phyloP scores from a whole-genome alignment of 768 basidiomycete species.

The Mycena pura region DNA sequence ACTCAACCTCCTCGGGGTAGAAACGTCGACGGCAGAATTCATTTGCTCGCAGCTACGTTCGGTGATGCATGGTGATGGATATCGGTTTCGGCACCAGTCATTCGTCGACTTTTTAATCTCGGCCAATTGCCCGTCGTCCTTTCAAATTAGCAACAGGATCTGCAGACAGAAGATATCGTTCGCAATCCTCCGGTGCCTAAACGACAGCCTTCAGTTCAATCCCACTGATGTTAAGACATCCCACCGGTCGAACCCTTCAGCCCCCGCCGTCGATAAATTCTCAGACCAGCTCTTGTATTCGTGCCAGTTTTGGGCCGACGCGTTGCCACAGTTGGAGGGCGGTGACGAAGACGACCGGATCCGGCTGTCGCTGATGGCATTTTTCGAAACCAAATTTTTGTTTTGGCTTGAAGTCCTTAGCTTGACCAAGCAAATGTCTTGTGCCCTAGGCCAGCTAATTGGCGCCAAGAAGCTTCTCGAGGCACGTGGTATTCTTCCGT shows the following conservation, averaged over 20 bases:
- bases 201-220: constrained; percentile 7
- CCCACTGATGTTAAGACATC: background rate
- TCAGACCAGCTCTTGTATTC: background rate
- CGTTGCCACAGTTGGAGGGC: background rate
- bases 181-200: constrained; percentile 1
- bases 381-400: constrained; percentile 4
- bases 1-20: constrained; percentile 8
- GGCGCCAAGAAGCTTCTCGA: background rate
- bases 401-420: background rate
- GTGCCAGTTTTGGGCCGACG: constrained; percentile 13
- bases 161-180: background rate
- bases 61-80: background rate
- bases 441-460: background rate
- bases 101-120: constrained; percentile 23
- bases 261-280: background rate
- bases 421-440: background rate
- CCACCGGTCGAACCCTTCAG: background rate
- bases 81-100: constrained; percentile 21
- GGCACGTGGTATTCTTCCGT: background rate
- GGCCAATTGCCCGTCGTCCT: background rate
- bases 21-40: background rate
- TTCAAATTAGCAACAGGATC: background rate
- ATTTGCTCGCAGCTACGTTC: constrained; percentile 10
- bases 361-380: background rate
- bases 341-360: background rate